These are phyloP conservation scores for Solanum hybrid DNA, from an alignment of 305 asterid genomes.

Conservation along the genomic window DNA sequence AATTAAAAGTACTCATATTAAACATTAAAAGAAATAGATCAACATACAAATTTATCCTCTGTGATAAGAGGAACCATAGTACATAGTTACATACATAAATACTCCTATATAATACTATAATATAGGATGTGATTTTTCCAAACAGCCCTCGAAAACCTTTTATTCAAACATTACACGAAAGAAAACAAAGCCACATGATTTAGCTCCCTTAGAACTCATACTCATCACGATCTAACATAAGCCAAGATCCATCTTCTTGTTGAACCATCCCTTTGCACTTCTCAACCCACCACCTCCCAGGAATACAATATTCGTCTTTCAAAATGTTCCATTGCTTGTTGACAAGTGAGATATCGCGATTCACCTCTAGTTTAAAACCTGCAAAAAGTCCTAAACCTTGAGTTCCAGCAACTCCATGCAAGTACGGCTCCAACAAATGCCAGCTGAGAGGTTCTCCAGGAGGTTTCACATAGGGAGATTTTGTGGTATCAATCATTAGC, in stretches of 20 bases:
- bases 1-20: neutral
- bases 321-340: conserved; percentile 38
- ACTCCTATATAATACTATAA: neutral
- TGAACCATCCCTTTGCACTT: conserved; percentile 63
- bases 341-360: conserved; percentile 41
- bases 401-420: conserved; percentile 56
- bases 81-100: neutral
- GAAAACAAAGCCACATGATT: neutral
- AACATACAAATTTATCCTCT: neutral
- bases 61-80: neutral
- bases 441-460: conserved; percentile 20
- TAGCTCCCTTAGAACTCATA: neutral
- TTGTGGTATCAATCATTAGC: conserved; percentile 29
- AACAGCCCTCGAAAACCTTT: neutral
- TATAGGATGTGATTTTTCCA: neutral
- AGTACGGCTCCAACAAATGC: conserved; percentile 54
- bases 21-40: neutral
- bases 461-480: conserved; percentile 44
- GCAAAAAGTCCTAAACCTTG: conserved; percentile 28
- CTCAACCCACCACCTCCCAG: conserved; percentile 46
- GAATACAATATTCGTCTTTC: conserved; percentile 26
- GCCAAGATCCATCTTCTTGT: conserved; percentile 57
- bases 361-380: conserved; percentile 30
- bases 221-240: conserved; percentile 32
- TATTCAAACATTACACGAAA: neutral